phyloP scores from a whole-genome alignment of 352 stramenopile species.

The Pythium aristosporum region DNA sequence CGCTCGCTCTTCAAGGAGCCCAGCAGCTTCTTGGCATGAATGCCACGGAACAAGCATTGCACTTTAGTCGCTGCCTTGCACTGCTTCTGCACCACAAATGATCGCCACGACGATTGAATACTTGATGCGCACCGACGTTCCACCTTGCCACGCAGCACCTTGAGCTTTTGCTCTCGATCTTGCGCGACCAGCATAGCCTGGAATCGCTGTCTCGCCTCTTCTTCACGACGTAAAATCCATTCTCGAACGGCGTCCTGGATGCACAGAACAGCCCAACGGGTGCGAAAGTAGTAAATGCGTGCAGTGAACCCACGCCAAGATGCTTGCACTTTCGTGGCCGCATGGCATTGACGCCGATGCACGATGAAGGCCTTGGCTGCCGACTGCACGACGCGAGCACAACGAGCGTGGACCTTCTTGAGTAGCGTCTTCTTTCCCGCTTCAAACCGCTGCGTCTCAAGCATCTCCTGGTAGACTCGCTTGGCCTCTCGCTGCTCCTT shows the following conservation, averaged over 20 bases:
- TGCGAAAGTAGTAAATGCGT: not conserved
- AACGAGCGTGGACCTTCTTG: conserved; percentile 21
- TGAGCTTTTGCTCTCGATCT: conserved; percentile 14
- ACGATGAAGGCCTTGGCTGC: not conserved
- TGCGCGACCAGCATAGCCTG: conserved; percentile 23
- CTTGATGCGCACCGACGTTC: conserved; percentile 21
- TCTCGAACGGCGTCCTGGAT: conserved; percentile 17
- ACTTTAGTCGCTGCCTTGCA: conserved; percentile 32
- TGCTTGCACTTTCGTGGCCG: conserved; percentile 6
- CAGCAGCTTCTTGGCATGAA: conserved; percentile 27
- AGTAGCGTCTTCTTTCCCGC: conserved; percentile 13
- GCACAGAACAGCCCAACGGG: not conserved
- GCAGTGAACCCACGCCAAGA: not conserved
- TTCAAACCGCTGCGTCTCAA: conserved; percentile 21
- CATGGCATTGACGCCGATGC: not conserved
- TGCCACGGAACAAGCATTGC: conserved; percentile 27
- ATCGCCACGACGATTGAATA: conserved; percentile 39
- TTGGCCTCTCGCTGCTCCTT: conserved; percentile 17
- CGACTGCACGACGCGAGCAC: not conserved
- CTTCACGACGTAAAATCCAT: conserved; percentile 15
- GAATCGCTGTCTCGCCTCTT: conserved; percentile 20
- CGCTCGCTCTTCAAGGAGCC: conserved; percentile 31
- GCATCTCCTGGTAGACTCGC: conserved; percentile 27
- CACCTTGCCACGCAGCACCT: conserved; percentile 25
- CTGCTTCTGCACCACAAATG: conserved; percentile 10